phyloP scores from a whole-genome alignment of 352 stramenopile genomes.

The Phytophthora quininea region DNA sequence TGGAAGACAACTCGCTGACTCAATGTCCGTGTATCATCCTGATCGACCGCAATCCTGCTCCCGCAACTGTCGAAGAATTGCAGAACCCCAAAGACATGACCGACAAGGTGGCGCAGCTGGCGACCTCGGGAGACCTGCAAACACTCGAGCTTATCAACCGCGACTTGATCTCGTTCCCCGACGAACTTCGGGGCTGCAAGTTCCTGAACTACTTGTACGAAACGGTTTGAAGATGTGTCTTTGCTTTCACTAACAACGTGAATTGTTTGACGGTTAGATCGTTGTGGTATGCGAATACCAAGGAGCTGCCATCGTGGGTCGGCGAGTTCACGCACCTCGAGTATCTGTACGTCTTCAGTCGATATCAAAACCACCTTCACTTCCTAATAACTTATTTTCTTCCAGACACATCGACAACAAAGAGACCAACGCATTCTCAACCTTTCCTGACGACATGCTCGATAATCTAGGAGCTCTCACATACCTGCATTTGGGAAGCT shows the following conservation, averaged over 20 bases:
- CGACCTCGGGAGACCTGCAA: constrained; percentile 12
- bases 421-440: background rate
- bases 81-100: constrained; percentile 9
- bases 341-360: constrained; percentile 32
- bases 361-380: background rate
- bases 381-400: background rate
- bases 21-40: constrained; percentile 26
- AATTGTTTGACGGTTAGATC: constrained; percentile 16
- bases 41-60: constrained; percentile 22
- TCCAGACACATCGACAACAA: constrained; percentile 18
- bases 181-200: constrained; percentile 12
- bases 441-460: constrained; percentile 30
- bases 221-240: constrained; percentile 19
- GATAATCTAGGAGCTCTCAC: constrained; percentile 18
- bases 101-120: constrained; percentile 19
- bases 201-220: constrained; percentile 10
- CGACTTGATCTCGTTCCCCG: constrained; percentile 11
- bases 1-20: background rate
- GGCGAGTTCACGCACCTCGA: constrained; percentile 37
- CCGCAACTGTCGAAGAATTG: constrained; percentile 16
- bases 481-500: constrained; percentile 26
- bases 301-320: constrained; percentile 32
- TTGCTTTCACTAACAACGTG: background rate
- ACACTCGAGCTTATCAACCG: constrained; percentile 23
- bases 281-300: constrained; percentile 38